These are phyloP conservation scores for Blakeslea trispora DNA, from an alignment of 371 early-diverging fungal genomes.

Conservation along the genomic window DNA sequence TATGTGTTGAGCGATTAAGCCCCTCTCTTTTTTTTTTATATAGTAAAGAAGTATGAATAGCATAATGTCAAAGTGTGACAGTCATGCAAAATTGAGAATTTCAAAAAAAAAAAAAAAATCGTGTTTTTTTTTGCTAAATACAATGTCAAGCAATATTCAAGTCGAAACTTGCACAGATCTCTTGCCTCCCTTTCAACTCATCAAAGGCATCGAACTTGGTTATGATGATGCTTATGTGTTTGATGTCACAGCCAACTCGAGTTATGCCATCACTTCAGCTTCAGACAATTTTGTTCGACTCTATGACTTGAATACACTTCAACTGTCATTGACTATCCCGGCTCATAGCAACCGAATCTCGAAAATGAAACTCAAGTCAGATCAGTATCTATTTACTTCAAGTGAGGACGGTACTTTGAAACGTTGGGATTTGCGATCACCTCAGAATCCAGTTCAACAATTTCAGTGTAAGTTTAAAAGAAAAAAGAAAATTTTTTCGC, in stretches of 20 bases:
- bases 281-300: conserved; percentile 68
- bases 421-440: conserved; percentile 72
- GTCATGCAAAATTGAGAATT: background rate
- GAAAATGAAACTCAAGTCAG: conserved; percentile 60
- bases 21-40: too few species aligned
- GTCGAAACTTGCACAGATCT: conserved; percentile 29
- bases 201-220: conserved; percentile 45
- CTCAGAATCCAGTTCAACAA: conserved; percentile 48
- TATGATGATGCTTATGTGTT: conserved; percentile 66
- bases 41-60: too few species aligned
- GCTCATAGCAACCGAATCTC: conserved; percentile 64
- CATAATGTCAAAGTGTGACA: too few species aligned
- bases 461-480: conserved; percentile 71
- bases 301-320: conserved; percentile 61
- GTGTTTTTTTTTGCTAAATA: background rate
- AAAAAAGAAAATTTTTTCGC: too few species aligned
- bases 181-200: conserved; percentile 39
- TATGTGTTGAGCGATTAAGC: too few species aligned
- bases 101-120: conserved; percentile 5
- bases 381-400: conserved; percentile 64
- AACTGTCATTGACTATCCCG: conserved; percentile 39
- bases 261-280: conserved; percentile 66
- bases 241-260: conserved; percentile 59
- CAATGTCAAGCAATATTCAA: conserved; percentile 18
- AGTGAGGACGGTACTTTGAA: conserved; percentile 64